Conservation (phyloP, 2,329 filamentous ascomycete genomes). For the Talaromyces funiculosus region DNA sequence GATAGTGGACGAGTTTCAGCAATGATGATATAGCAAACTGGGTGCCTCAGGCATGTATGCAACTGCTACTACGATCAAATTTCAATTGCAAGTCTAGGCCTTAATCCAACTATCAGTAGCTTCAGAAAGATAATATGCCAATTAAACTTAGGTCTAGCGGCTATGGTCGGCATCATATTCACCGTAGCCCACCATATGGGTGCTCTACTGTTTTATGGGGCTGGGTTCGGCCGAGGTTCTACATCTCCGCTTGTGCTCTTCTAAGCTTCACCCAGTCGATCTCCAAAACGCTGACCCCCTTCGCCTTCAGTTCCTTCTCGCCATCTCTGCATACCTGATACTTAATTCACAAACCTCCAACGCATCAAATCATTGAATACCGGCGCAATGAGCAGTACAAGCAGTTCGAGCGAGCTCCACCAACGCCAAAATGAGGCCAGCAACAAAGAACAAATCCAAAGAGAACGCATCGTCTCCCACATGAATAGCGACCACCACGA, state of each 20-base stretch:
- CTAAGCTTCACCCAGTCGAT: background rate
- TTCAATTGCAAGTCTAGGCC: background rate
- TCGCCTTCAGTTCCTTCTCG: background rate
- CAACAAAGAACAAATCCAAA: conserved; percentile 30
- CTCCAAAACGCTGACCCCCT: background rate
- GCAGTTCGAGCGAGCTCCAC: background rate
- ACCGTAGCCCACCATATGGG: background rate
- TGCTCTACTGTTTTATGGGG: background rate
- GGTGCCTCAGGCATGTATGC: background rate
- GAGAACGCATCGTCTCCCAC: conserved; percentile 65
- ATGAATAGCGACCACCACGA: conserved; percentile 80
- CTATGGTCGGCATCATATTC: background rate
- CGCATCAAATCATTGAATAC: background rate
- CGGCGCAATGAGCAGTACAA: background rate
- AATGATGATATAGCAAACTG: background rate
- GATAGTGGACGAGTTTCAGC: background rate
- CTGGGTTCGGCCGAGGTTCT: background rate
- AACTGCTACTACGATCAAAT: background rate
- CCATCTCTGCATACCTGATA: no score
- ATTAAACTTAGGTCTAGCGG: background rate
- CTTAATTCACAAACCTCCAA: no score
- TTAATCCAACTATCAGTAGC: background rate
- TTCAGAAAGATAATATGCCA: background rate
- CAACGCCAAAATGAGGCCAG: conserved; percentile 1
- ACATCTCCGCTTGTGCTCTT: background rate